phyloP scores from a whole-genome alignment of 164 flowering plant species.

The Pachysandra terminalis region DNA sequence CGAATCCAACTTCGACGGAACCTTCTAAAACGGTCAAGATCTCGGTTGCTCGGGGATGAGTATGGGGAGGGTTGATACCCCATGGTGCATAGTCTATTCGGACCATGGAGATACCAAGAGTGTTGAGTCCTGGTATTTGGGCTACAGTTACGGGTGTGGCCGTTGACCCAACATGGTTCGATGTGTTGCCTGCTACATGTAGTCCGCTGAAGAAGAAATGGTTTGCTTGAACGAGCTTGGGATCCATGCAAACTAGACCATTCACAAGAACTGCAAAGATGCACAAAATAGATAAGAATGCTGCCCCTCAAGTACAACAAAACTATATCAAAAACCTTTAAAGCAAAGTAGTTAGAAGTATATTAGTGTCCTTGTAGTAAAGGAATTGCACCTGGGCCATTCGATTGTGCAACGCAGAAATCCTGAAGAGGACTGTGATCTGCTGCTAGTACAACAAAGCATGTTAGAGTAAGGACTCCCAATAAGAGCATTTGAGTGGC shows the following conservation, averaged over 20 bases:
- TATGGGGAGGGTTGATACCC: constrained; percentile 26
- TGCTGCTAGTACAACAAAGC: constrained; percentile 15
- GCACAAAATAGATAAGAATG: background rate
- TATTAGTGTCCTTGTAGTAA: background rate
- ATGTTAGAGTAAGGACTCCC: constrained; percentile 3
- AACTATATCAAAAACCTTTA: background rate
- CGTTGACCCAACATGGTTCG: constrained; percentile 14
- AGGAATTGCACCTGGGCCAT: constrained; percentile 16
- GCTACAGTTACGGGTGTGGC: constrained; percentile 9
- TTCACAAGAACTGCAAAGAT: constrained; percentile 16
- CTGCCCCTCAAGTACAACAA: too few species aligned
- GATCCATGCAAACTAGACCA: constrained; percentile 20
- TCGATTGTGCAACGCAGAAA: constrained; percentile 26
- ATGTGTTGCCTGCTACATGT: constrained; percentile 13
- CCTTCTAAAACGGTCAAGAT: constrained; percentile 19
- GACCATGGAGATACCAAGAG: constrained; percentile 25
- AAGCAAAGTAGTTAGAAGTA: background rate
- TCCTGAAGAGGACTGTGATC: constrained; percentile 27
- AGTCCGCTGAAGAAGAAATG: constrained; percentile 23
- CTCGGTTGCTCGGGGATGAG: constrained; percentile 24
- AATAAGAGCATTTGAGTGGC: background rate
- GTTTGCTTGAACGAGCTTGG: constrained; percentile 9
- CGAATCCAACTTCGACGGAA: constrained; percentile 13
- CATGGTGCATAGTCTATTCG: constrained; percentile 22
- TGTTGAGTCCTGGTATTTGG: constrained; percentile 22